phyloP scores from a whole-genome alignment of 306 rosid species.

The Vigna angularis region DNA sequence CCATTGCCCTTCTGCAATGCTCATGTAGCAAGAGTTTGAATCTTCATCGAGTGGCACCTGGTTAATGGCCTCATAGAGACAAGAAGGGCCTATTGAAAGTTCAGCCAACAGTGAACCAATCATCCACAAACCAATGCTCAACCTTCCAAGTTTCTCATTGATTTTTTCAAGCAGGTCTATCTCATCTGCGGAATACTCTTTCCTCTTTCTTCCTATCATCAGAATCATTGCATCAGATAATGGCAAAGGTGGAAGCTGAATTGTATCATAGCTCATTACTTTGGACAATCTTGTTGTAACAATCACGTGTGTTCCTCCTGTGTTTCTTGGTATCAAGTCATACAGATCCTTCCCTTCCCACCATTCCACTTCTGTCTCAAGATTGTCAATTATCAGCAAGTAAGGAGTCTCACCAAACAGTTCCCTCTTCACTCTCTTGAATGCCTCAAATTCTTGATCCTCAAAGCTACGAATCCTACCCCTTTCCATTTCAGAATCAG shows the following conservation, averaged over 20 bases:
- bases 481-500: constrained; percentile 75
- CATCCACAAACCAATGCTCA: constrained; percentile 76
- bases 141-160: constrained; percentile 73
- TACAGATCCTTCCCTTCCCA: constrained; percentile 83
- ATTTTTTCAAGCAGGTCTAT: constrained; percentile 61
- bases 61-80: constrained; percentile 73
- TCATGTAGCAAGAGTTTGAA: constrained; percentile 57
- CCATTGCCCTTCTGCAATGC: constrained; percentile 70
- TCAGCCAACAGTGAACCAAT: constrained; percentile 78
- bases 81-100: constrained; percentile 64
- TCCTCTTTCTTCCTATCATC: constrained; percentile 75
- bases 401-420: constrained; percentile 81
- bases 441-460: constrained; percentile 89
- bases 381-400: constrained; percentile 83
- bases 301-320: constrained; percentile 83
- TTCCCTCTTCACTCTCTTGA: constrained; percentile 87
- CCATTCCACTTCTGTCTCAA: constrained; percentile 85
- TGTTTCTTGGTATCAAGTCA: constrained; percentile 82
- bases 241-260: constrained; percentile 72
- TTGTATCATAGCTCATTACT: constrained; percentile 66
- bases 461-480: constrained; percentile 84
- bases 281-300: constrained; percentile 71
- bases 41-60: constrained; percentile 58
- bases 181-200: constrained; percentile 68
- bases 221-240: constrained; percentile 73